Conservation (phyloP, 2,329 filamentous ascomycete genomes). For the Nannizziopsis barbatae region DNA sequence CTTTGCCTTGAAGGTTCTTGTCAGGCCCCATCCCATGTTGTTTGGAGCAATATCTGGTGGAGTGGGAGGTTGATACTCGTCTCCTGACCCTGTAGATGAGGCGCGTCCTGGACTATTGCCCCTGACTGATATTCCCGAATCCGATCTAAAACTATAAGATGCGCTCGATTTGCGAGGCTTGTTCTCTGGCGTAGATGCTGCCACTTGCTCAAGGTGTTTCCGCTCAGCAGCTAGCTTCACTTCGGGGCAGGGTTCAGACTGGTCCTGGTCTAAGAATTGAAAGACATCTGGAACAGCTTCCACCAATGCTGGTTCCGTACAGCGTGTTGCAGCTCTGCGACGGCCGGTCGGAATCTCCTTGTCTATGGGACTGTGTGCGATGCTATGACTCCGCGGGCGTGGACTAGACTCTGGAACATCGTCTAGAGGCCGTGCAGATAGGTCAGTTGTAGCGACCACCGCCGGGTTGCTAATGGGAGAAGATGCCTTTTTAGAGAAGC, state of each 20-base stretch:
- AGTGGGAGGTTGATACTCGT: slow-evolving; percentile 23
- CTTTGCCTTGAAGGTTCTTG: slow-evolving; percentile 3
- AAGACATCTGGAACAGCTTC: slow-evolving; percentile 28
- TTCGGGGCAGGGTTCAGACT: slow-evolving; percentile 4
- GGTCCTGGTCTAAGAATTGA: slow-evolving; percentile 27
- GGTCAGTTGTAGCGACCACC: not conserved
- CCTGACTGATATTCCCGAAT: slow-evolving; percentile 27
- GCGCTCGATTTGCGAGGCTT: slow-evolving; percentile 16
- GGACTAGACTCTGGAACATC: slow-evolving; percentile 5
- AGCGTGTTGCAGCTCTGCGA: slow-evolving; percentile 7
- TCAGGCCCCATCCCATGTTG: slow-evolving; percentile 21
- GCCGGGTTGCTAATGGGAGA: slow-evolving; percentile 5
- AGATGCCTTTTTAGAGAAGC: slow-evolving; percentile 12
- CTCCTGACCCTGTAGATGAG: slow-evolving; percentile 25
- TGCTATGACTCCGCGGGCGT: slow-evolving; percentile 11
- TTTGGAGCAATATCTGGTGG: slow-evolving; percentile 22
- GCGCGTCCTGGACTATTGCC: slow-evolving; percentile 25
- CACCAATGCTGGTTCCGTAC: slow-evolving; percentile 4
- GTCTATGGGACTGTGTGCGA: slow-evolving; percentile 1
- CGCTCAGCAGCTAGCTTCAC: slow-evolving; percentile 5
- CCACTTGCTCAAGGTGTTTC: not conserved
- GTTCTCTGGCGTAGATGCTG: slow-evolving; percentile 6
- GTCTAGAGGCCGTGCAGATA: slow-evolving; percentile 3
- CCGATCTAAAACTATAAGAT: slow-evolving; percentile 23
- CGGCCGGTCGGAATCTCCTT: slow-evolving; percentile 4